Conservation (phyloP, 176 grass and related monocot species). For the Saccharum officinarum region DNA sequence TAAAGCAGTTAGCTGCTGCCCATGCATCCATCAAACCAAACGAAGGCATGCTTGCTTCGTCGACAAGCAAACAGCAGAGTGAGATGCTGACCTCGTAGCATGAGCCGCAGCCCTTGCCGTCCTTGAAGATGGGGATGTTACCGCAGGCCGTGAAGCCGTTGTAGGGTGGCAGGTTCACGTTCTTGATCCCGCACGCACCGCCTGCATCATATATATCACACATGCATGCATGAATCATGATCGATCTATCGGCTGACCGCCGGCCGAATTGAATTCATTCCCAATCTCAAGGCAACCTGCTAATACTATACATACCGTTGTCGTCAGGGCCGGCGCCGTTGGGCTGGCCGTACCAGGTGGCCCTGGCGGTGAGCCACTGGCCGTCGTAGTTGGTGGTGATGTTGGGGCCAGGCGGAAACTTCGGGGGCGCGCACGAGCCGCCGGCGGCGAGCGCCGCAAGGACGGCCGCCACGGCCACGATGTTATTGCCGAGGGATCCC, state of each 20-base stretch:
- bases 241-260: too few relatives aligned
- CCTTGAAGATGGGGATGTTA: slow-evolving; percentile 17
- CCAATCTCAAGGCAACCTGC: too few relatives aligned
- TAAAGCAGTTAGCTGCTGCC: too few relatives aligned
- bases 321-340: slow-evolving; percentile 62
- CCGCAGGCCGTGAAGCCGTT: slow-evolving; percentile 8
- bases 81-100: slow-evolving; percentile 45
- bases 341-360: slow-evolving; percentile 79
- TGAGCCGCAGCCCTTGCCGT: slow-evolving; percentile 52
- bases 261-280: too few relatives aligned
- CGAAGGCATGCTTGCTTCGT: not conserved
- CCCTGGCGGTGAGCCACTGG: slow-evolving; percentile 46
- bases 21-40: too few relatives aligned
- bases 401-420: not conserved
- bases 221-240: not conserved
- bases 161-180: slow-evolving; percentile 24
- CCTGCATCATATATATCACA: not conserved
- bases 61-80: too few relatives aligned
- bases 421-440: not conserved
- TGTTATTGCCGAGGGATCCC: not conserved
- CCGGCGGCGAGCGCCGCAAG: not conserved
- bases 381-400: slow-evolving; percentile 6
- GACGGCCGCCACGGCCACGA: not conserved
- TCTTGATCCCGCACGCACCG: slow-evolving; percentile 38
- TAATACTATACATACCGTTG: slow-evolving; percentile 1